A percentile compares a stretch with the other conserved stretches of the same genome.
Evolutionary conservation across 2,329 filamentous ascomycete genomes (phyloP).

Genomic region (Cadophora malorum): DNA sequence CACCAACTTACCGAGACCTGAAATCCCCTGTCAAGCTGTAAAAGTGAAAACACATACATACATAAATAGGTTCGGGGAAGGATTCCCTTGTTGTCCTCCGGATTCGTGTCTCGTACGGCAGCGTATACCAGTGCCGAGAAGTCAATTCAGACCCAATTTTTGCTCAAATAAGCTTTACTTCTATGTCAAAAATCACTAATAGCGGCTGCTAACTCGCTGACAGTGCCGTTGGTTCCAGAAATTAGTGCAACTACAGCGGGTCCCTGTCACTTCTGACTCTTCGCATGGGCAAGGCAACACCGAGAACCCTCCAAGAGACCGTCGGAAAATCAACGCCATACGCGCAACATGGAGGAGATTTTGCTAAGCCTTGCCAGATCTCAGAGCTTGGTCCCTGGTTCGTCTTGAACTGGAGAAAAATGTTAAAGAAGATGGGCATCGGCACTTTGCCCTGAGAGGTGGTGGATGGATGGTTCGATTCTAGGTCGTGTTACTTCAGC

Average conservation of each 20-base stretch:
- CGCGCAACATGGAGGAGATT: constrained; percentile 7
- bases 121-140: background rate
- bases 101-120: background rate
- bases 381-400: constrained; percentile 1
- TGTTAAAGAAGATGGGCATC: constrained; percentile 3
- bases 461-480: background rate
- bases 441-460: background rate
- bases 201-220: constrained; percentile 12
- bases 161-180: background rate
- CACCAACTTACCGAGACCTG: background rate
- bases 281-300: constrained; percentile 8
- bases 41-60: background rate
- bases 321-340: constrained; percentile 3
- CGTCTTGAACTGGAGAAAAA: background rate
- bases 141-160: background rate
- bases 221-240: constrained; percentile 6
- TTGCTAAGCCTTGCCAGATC: constrained; percentile 5
- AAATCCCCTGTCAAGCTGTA: constrained; percentile 8
- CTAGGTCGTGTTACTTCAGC: background rate
- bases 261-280: background rate
- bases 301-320: background rate
- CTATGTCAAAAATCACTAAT: too few species aligned
- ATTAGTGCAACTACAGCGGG: background rate
- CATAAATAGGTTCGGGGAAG: background rate
- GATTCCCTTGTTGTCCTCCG: background rate